Conservation (phyloP, 257 asterid species). For the Scutellaria barbata region DNA sequence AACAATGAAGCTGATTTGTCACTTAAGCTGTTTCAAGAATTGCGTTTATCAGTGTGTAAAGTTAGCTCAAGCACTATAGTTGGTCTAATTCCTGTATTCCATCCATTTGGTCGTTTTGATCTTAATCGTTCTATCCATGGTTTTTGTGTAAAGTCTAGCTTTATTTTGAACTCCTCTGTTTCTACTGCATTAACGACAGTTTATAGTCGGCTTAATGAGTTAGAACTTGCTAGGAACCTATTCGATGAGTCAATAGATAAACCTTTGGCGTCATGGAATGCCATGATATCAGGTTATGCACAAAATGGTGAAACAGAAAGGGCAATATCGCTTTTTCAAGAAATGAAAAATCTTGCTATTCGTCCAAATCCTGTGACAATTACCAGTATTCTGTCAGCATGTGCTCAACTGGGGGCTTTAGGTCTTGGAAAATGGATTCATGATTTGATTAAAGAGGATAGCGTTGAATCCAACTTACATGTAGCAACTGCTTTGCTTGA, state of each 20-base stretch:
- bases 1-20: constrained; percentile 56
- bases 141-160: constrained; percentile 61
- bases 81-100: constrained; percentile 74
- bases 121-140: constrained; percentile 63
- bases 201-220: constrained; percentile 71
- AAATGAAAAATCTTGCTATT: constrained; percentile 78
- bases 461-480: constrained; percentile 61
- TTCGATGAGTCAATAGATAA: constrained; percentile 70
- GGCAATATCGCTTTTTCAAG: constrained; percentile 74
- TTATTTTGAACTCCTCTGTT: constrained; percentile 55
- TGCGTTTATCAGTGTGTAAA: constrained; percentile 55
- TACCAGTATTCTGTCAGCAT: constrained; percentile 86
- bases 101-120: constrained; percentile 71
- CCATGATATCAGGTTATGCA: constrained; percentile 93
- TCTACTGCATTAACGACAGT: constrained; percentile 82
- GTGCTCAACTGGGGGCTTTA: constrained; percentile 88
- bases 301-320: constrained; percentile 78
- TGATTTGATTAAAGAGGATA: constrained; percentile 57
- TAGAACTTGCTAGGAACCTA: constrained; percentile 62
- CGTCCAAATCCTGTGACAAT: constrained; percentile 79
- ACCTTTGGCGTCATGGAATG: constrained; percentile 83
- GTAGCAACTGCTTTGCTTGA: constrained; percentile 82
- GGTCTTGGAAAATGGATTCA: constrained; percentile 86
- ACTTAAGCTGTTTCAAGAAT: constrained; percentile 58
- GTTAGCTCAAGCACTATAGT: constrained; percentile 73